A percentile compares a stretch with the other conserved stretches of the same genome.
Conservation (phyloP, 2,329 filamentous ascomycete species). For the Pseudogymnoascus sp. region DNA sequence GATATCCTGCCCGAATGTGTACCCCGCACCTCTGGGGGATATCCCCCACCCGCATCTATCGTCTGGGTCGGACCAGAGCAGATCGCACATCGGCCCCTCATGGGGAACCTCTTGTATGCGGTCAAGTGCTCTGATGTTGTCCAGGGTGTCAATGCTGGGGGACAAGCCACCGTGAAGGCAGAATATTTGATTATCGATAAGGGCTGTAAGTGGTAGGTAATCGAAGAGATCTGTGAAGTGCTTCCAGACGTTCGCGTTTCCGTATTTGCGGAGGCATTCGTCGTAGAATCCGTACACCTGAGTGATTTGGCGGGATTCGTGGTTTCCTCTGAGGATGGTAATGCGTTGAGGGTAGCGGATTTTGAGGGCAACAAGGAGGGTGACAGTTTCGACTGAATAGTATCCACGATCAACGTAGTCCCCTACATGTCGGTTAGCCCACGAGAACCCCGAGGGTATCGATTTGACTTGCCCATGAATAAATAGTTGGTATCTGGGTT, state of each 20-base stretch:
- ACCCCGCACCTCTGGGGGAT: conserved; percentile 86
- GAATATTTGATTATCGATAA: conserved; percentile 47
- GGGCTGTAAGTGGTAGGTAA: conserved; percentile 80
- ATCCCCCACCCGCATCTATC: conserved; percentile 96
- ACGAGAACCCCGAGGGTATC: not conserved
- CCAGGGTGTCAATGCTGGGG: conserved; percentile 84
- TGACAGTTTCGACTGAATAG: conserved; percentile 94
- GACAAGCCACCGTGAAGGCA: conserved; percentile 94
- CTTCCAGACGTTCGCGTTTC: conserved; percentile 92
- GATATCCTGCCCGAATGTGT: conserved; percentile 95
- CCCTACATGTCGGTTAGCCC: conserved; percentile 40
- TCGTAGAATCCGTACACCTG: conserved; percentile 98
- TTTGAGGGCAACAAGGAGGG: conserved; percentile 91
- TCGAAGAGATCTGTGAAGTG: conserved; percentile 98
- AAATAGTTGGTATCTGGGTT: conserved; percentile 94
- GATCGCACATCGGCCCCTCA: conserved; percentile 97
- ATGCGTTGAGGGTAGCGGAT: conserved; percentile 96
- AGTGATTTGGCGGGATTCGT: conserved; percentile 94
- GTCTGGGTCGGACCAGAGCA: conserved; percentile 97
- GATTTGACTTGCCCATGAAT: conserved; percentile 69
- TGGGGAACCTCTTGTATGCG: conserved; percentile 97
- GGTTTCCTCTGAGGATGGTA: conserved; percentile 89
- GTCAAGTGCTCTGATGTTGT: conserved; percentile 91
- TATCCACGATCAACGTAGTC: conserved; percentile 98
- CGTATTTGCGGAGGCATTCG: conserved; percentile 92